Conservation (phyloP, 352 stramenopile species). For the Phytophthora hibernalis region DNA sequence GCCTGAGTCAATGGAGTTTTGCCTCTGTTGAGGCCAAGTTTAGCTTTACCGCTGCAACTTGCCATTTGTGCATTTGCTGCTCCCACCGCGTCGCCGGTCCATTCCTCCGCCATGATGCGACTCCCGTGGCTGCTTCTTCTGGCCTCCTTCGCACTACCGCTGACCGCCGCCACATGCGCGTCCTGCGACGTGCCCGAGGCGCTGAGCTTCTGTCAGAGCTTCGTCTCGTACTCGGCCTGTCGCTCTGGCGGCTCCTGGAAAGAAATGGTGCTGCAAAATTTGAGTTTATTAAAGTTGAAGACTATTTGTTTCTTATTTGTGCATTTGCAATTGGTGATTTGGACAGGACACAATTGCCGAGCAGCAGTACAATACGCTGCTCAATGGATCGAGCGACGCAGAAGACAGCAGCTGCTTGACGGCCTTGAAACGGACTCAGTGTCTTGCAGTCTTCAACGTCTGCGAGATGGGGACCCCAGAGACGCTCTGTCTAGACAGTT, state of each 20-base stretch:
- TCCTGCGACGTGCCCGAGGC: conserved; percentile 63
- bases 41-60: neutral
- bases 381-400: conserved; percentile 31
- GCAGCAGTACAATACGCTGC: conserved; percentile 38
- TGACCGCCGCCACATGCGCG: conserved; percentile 38
- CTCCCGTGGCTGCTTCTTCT: conserved; percentile 19
- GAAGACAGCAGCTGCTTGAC: conserved; percentile 41
- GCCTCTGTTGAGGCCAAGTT: neutral
- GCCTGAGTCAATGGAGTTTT: neutral
- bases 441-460: conserved; percentile 67
- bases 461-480: conserved; percentile 74
- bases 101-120: conserved; percentile 16
- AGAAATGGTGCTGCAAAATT: conserved; percentile 40
- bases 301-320: conserved; percentile 1
- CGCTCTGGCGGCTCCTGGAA: conserved; percentile 54
- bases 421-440: conserved; percentile 55
- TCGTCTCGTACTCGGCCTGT: conserved; percentile 66
- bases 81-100: conserved; percentile 5
- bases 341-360: conserved; percentile 50
- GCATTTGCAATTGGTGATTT: neutral
- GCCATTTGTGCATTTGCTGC: neutral
- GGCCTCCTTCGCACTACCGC: neutral
- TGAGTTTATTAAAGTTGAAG: neutral
- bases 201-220: conserved; percentile 64
- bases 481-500: conserved; percentile 2